Evolutionary conservation across 1,139 yeast genomes (phyloP).

Genomic region (Hansenula anomala): DNA sequence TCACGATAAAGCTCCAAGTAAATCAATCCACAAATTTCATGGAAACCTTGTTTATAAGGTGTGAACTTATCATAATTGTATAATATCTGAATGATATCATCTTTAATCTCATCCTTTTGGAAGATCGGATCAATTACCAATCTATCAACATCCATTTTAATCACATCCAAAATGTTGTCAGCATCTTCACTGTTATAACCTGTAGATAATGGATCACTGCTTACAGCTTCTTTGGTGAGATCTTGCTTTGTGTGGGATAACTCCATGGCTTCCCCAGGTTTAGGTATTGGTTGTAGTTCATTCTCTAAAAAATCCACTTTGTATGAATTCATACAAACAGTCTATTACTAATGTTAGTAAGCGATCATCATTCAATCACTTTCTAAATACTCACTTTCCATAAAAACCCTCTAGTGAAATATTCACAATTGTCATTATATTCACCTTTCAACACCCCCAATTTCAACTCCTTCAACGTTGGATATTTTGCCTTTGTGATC

Average conservation of each 20-base stretch:
- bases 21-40: constrained; percentile 60
- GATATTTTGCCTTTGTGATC: constrained; percentile 13
- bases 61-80: constrained; percentile 41
- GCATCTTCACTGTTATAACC: constrained; percentile 1
- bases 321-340: constrained; percentile 18
- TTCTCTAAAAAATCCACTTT: constrained; percentile 12
- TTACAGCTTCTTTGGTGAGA: not conserved
- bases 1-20: constrained; percentile 46
- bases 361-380: too few species aligned
- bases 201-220: constrained; percentile 6
- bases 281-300: constrained; percentile 13
- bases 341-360: not conserved
- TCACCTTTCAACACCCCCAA: constrained; percentile 18
- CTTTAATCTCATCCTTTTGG: constrained; percentile 31
- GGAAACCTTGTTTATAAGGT: constrained; percentile 70
- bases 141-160: constrained; percentile 60
- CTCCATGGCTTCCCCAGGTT: not conserved
- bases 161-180: constrained; percentile 35
- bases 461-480: constrained; percentile 15
- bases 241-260: not conserved
- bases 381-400: constrained; percentile 13
- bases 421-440: constrained; percentile 11
- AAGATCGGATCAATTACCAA: constrained; percentile 54
- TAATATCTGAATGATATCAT: constrained; percentile 45
- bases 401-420: constrained; percentile 17